Base-by-base conservation (phyloP, 2,329 filamentous ascomycete genomes). In the Rhynchosporium secalis region DNA sequence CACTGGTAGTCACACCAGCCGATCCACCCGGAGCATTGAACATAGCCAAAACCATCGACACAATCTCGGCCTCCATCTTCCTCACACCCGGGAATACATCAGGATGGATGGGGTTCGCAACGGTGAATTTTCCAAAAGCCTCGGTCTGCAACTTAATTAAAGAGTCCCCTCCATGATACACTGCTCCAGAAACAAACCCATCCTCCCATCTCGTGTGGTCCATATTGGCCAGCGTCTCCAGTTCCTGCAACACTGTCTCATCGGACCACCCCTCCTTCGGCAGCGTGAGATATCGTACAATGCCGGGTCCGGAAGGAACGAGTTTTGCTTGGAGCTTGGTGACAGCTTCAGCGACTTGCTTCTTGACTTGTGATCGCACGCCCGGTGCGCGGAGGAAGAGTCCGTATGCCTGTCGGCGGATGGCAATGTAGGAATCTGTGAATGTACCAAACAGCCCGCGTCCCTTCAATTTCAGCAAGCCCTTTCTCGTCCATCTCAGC, bases 31-130 rank as follows among this genome's bases (percentile, higher is more conserved):
- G 95, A 8, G 90, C 92, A 76, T 96, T 91, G 81, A 97, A 99
- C 75, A 99, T 79, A 49, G 85, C 84, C 65, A 96, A 80, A 36
- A 96, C 92, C 94, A 99, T 99, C 68, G 93, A 90, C 58, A 99
- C 95, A 65, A 99, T 81, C 79, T 99, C 95, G 49, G 95, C 94
- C 80, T 99, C 95, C 95, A 99, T 99, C 84, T 99, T 99, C 72
- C 95, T 83, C 58, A 99, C 93, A 33, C 94, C 95, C 15, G 95
- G 95, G 78, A 99, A 99, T 48, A 99, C 94, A 78, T 99, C 95
- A 6, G 95, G 95, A 76, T 99, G 95, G 69, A 99, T 95, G 3
- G 95, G 95, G 76, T 99, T 99, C 45, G 92, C 85, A 36, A 99
- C 95, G 56, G 92, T 94, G 75, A 99, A 99, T 76, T 90, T 90